These are phyloP conservation scores for Butyriboletus loyo DNA, from an alignment of 768 basidiomycete species.

Conservation along the genomic window DNA sequence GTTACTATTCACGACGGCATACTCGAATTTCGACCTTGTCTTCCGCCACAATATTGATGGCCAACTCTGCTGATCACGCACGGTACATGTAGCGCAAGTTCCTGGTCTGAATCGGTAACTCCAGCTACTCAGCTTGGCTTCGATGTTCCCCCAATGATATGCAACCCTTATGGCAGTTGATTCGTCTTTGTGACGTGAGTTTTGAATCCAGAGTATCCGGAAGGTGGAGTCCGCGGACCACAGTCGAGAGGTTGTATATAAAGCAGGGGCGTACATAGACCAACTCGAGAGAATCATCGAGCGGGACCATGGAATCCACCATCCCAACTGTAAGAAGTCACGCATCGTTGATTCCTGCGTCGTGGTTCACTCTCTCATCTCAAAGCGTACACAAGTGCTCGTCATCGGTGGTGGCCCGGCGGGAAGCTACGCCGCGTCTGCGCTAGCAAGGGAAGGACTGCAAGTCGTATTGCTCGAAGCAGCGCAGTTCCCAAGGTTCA, in stretches of 20 bases:
- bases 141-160: neutral
- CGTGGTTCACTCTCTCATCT: neutral
- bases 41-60: neutral
- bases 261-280: neutral
- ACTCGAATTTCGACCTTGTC: neutral
- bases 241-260: neutral
- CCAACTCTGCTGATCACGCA: neutral
- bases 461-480: conserved; percentile 57
- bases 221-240: neutral
- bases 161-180: neutral
- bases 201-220: neutral
- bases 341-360: neutral
- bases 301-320: conserved; percentile 5
- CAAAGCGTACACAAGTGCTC: conserved; percentile 32
- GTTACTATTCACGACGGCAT: neutral
- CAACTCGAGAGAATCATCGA: neutral
- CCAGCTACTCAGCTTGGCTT: neutral
- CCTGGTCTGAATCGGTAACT: neutral
- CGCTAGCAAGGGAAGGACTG: conserved; percentile 54
- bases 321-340: conserved; percentile 23
- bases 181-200: neutral
- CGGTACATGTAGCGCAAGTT: neutral
- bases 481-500: conserved; percentile 54
- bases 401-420: conserved; percentile 62
- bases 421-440: conserved; percentile 54